Conservation (phyloP, 352 stramenopile genomes). For the Globisporangium uncinulatum region DNA sequence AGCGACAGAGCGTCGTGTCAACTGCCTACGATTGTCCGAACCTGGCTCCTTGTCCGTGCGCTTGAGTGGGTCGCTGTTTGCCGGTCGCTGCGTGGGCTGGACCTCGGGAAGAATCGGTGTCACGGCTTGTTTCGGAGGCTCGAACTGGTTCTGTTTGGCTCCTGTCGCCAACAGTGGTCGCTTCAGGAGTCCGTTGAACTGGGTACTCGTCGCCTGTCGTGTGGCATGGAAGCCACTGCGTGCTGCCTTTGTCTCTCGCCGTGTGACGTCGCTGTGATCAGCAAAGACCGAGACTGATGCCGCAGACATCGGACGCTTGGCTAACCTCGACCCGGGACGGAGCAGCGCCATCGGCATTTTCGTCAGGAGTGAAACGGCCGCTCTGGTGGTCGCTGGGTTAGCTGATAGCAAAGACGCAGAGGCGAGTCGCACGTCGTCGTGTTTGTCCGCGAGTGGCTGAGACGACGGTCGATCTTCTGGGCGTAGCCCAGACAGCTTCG, state of each 20-base stretch:
- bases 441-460: neutral
- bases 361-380: neutral
- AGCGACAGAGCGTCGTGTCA: no score
- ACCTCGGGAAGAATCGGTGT: neutral
- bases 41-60: no score
- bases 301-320: conserved; percentile 8
- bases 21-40: no score
- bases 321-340: conserved; percentile 1
- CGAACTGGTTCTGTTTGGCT: no score
- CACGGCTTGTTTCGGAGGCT: neutral
- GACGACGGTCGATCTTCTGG: neutral
- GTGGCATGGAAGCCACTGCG: neutral
- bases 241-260: neutral
- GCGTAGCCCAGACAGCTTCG: no score
- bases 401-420: neutral
- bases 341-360: conserved; percentile 9
- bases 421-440: conserved; percentile 10
- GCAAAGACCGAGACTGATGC: conserved; percentile 10
- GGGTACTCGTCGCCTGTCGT: neutral
- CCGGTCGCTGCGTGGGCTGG: neutral
- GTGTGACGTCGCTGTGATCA: neutral
- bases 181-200: neutral
- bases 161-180: neutral
- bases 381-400: neutral
- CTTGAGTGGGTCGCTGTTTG: no score